phyloP scores from a whole-genome alignment of 2,329 filamentous ascomycete species.

The Botrytis deweyae region DNA sequence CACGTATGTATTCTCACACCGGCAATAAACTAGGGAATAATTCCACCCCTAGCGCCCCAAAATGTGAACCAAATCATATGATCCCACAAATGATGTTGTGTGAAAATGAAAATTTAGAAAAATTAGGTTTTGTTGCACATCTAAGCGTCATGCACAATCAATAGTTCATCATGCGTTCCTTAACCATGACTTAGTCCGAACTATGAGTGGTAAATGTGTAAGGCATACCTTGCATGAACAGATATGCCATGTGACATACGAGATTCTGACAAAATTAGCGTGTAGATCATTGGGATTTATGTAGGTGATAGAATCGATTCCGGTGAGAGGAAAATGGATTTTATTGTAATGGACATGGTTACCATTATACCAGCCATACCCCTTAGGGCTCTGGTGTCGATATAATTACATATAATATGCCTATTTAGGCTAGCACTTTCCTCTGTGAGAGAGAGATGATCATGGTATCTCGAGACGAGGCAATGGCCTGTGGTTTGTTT shows the following conservation, averaged over 20 bases:
- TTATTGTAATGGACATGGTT: no score
- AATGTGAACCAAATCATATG: not conserved
- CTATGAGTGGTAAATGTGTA: not conserved
- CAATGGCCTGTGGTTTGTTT: not conserved
- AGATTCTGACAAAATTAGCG: not conserved
- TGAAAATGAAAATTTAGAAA: not conserved
- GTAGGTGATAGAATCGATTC: not conserved
- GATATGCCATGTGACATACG: not conserved
- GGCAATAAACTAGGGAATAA: not conserved
- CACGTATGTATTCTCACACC: not conserved
- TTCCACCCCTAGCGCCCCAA: not conserved
- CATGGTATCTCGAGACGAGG: not conserved
- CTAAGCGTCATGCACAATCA: not conserved
- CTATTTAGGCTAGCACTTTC: no score
- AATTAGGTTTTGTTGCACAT: not conserved
- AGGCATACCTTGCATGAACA: not conserved
- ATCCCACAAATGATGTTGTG: not conserved
- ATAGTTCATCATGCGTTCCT: not conserved
- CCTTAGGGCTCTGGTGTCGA: no score
- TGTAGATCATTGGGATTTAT: not conserved
- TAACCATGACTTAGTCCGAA: not conserved
- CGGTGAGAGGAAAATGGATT: no score
- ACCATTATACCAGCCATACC: no score
- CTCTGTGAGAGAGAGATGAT: no score
- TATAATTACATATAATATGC: no score